These are phyloP conservation scores for Rhodotorula graminis DNA, from an alignment of 768 basidiomycete species.

Conservation along the genomic window DNA sequence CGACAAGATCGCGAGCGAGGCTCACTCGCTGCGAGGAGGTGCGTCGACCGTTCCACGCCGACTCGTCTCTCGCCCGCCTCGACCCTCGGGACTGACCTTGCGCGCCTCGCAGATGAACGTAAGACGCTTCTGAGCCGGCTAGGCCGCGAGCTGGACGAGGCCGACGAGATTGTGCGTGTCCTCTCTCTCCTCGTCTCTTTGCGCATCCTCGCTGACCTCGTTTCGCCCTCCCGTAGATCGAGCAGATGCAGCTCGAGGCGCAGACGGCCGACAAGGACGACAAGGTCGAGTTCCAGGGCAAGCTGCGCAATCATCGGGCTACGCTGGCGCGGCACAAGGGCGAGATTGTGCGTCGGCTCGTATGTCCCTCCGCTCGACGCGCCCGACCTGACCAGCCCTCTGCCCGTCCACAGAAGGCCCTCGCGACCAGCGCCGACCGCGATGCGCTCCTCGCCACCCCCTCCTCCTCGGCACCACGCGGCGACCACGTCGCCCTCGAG, in stretches of 20 bases:
- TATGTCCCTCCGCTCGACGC: too few species aligned
- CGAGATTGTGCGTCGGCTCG: constrained; percentile 49
- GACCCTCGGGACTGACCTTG: neutral
- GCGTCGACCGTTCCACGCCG: constrained; percentile 40
- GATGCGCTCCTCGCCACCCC: constrained; percentile 64
- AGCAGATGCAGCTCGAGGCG: constrained; percentile 99
- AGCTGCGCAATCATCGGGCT: constrained; percentile 68
- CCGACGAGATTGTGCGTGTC: constrained; percentile 75
- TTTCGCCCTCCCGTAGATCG: constrained; percentile 57
- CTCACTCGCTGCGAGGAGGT: constrained; percentile 67
- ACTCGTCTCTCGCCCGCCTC: neutral
- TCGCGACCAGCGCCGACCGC: constrained; percentile 65
- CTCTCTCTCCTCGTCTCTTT: neutral
- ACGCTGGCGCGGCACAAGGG: constrained; percentile 77
- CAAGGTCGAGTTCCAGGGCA: constrained; percentile 67
- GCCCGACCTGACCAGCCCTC: too few species aligned
- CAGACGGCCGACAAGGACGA: constrained; percentile 78
- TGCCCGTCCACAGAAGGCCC: constrained; percentile 55
- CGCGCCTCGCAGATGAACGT: constrained; percentile 61
- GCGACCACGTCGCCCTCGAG: constrained; percentile 37
- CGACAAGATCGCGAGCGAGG: constrained; percentile 69
- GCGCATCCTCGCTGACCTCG: neutral
- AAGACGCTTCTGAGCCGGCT: constrained; percentile 74
- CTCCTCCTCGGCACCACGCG: constrained; percentile 46
- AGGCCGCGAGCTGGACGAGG: constrained; percentile 95